Base-by-base conservation (phyloP, 345 rosid species). In the Acer negundo region DNA sequence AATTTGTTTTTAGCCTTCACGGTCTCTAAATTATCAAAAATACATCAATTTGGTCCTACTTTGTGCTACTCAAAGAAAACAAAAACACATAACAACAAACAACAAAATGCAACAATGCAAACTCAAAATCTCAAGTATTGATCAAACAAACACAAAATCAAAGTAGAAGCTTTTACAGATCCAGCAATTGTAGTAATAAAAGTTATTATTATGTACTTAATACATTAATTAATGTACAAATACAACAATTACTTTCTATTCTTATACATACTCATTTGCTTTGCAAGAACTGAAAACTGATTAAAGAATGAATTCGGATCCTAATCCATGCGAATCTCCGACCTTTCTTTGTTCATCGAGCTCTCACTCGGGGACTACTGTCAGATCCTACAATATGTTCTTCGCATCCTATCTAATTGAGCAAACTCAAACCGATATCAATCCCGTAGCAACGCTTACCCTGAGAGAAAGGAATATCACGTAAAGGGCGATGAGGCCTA, bases 401-500 rank as follows among this genome's bases (percentile, higher is more conserved):
- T 19, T 6, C 2, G 28, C 69, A 66, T 64, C 62, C 47, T 13
- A 9, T 62, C 70, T 53, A 62, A 42, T 62, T 62, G 47, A 69
- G 49, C 69, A 28, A 79, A 70, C 69, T 74, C n/a, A 69, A 61
- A 82, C 67, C 56, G 86, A 77, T 64, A 84, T 70, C 22, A 84
- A 83, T 65, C 89, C 86, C 77, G 76, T 70, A 22, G 87, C 88
- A 75, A 67, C 51, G 67, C 84, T 78, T 55, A 86, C 74, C 79
- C 86, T 78, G 55, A 85, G 74, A 51, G 82, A 77, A 40, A 85
- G 86, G 47, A 88, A 88, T 47, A 86, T 67, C 78, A 88, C 11
- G 77, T 86, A 88, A 16, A 86, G 42, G 35, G 72, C 20, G 55
- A 88, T 75, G 28, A 88, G 89, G 78, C 89, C 89, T 3, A 77